phyloP scores from a whole-genome alignment of 768 basidiomycete species.

The Pholiota molesta region DNA sequence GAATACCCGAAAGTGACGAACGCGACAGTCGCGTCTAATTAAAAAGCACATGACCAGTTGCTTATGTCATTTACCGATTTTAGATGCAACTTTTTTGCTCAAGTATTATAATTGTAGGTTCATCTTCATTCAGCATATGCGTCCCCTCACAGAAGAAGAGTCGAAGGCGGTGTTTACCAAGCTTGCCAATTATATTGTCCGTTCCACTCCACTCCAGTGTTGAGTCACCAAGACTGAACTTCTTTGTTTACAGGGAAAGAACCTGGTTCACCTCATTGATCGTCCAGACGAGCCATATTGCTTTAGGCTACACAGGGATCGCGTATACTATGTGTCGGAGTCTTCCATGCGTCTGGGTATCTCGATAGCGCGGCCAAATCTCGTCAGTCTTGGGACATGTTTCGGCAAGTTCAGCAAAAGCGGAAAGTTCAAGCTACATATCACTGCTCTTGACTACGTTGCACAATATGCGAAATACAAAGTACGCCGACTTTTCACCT shows the following conservation, averaged over 20 bases:
- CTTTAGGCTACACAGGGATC: conserved; percentile 92
- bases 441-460: conserved; percentile 90
- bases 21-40: too few relatives aligned
- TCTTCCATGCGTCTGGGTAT: conserved; percentile 91
- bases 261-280: conserved; percentile 94
- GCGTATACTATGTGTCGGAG: conserved; percentile 97
- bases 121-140: conserved; percentile 52
- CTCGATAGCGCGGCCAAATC: conserved; percentile 89
- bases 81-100: neutral
- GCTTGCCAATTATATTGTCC: conserved; percentile 94
- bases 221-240: neutral
- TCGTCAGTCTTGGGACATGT: conserved; percentile 93
- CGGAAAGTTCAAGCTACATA: conserved; percentile 96
- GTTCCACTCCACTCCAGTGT: conserved; percentile 27
- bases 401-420: conserved; percentile 97
- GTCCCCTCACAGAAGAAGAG: conserved; percentile 96
- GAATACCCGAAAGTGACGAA: too few relatives aligned
- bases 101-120: neutral
- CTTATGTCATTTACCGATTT: conserved; percentile 11
- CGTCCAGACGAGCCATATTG: conserved; percentile 93
- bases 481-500: conserved; percentile 45
- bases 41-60: neutral
- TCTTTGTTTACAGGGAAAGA: conserved; percentile 77
- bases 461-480: conserved; percentile 99
- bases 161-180: conserved; percentile 96